Conservation (phyloP, 176 grass and related monocot species). For the Tuctoria greenei region DNA sequence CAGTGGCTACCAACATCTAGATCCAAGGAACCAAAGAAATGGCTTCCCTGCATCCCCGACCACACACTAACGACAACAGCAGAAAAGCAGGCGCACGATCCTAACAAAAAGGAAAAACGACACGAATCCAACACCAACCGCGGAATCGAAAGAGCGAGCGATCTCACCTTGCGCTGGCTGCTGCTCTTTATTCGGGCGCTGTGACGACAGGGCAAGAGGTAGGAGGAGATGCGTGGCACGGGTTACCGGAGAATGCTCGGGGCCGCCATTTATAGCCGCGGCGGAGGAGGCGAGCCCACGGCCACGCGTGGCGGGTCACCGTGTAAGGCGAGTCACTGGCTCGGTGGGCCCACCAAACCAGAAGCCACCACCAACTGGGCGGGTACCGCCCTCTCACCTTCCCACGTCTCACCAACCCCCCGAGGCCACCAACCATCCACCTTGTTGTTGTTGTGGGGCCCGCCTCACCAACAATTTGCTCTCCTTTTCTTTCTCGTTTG, state of each 20-base stretch:
- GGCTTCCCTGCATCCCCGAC: neutral
- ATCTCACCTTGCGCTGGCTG: conserved; percentile 27
- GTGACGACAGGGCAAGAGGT: neutral
- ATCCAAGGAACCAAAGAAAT: neutral
- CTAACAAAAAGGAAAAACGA: neutral
- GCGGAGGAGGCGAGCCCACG: neutral
- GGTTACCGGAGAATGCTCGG: neutral
- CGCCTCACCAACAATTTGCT: conserved; percentile 2
- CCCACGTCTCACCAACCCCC: conserved; percentile 11
- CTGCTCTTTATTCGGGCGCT: conserved; percentile 16
- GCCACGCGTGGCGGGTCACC: neutral
- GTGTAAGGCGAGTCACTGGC: neutral
- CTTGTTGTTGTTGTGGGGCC: neutral
- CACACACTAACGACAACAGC: neutral
- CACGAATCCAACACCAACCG: neutral
- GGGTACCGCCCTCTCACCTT: neutral
- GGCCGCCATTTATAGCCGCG: conserved; percentile 30
- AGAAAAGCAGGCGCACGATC: neutral
- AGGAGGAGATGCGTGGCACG: conserved; percentile 22
- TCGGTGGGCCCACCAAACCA: accelerated
- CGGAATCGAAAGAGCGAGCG: neutral
- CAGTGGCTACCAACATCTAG: neutral
- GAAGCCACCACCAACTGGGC: neutral
- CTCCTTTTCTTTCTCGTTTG: neutral
- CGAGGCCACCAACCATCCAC: conserved; percentile 11